Evolutionary conservation across 805 yeast species (phyloP).

Genomic region (Hanseniaspora lachancei): DNA sequence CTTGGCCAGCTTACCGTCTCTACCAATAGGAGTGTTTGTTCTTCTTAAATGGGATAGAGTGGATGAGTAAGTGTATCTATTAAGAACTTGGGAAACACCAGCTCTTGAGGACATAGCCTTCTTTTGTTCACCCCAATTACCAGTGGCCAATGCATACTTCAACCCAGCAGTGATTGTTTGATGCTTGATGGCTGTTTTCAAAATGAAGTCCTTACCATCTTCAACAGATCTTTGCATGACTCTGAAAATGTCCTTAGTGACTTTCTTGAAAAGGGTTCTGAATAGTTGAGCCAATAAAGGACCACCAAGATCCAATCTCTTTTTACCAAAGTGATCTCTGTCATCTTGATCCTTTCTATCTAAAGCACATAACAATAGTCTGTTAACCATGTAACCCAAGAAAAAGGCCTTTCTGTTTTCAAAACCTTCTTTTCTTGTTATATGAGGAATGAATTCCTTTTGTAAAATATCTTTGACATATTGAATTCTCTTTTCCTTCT

Average conservation of each 20-base stretch:
- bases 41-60: slow-evolving; percentile 96
- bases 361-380: slow-evolving; percentile 84
- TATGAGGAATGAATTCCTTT: slow-evolving; percentile 92
- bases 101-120: slow-evolving; percentile 98
- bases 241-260: slow-evolving; percentile 91
- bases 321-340: slow-evolving; percentile 98
- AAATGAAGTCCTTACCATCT: slow-evolving; percentile 90
- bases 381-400: slow-evolving; percentile 94
- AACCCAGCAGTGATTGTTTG: slow-evolving; percentile 95
- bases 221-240: slow-evolving; percentile 99
- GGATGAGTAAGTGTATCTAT: slow-evolving; percentile 96
- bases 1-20: slow-evolving; percentile 97
- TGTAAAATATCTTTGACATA: slow-evolving; percentile 94
- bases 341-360: slow-evolving; percentile 98
- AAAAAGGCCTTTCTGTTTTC: slow-evolving; percentile 94
- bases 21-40: slow-evolving; percentile 97
- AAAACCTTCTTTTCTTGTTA: slow-evolving; percentile 92
- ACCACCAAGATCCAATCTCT: slow-evolving; percentile 96
- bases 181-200: slow-evolving; percentile 92
- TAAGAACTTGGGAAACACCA: slow-evolving; percentile 97
- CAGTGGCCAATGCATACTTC: slow-evolving; percentile 95
- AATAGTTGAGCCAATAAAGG: slow-evolving; percentile 91
- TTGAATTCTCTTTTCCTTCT: slow-evolving; percentile 94
- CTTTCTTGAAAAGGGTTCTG: slow-evolving; percentile 83
- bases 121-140: slow-evolving; percentile 99